Conservation (phyloP, 1,139 yeast species). For the Protomyces gravidus region DNA sequence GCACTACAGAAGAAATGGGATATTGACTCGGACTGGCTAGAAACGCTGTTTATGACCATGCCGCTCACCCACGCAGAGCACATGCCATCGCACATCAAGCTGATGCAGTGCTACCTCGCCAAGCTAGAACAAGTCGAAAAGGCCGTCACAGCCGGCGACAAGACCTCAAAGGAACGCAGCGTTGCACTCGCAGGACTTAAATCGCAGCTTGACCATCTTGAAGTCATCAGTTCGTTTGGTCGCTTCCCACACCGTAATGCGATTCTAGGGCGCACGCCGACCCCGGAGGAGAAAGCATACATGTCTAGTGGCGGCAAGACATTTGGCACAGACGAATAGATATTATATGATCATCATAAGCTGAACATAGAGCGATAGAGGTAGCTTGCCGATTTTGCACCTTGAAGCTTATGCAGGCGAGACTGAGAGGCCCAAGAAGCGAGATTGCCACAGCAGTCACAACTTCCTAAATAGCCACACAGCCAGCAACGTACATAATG, state of each 20-base stretch:
- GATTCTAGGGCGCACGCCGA: background rate
- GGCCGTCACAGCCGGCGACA: background rate
- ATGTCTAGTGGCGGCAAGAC: background rate
- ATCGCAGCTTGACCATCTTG: background rate
- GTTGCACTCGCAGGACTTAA: background rate
- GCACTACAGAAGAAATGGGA: background rate
- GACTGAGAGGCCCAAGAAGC: too few species aligned
- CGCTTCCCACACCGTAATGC: background rate
- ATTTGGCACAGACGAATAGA: background rate
- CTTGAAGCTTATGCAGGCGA: too few species aligned
- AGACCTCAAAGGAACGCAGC: background rate
- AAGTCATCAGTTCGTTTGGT: background rate
- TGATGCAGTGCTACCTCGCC: background rate
- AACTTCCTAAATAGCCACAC: too few species aligned
- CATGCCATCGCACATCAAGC: background rate
- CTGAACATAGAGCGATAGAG: too few species aligned
- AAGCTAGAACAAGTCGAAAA: background rate
- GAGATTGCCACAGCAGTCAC: too few species aligned
- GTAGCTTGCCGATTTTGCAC: too few species aligned
- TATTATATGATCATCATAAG: background rate
- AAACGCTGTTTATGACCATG: background rate
- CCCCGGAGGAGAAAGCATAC: background rate
- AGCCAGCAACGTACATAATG: too few species aligned
- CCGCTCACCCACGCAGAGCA: background rate
- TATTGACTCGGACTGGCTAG: background rate